Evolutionary conservation across 2,329 filamentous ascomycete species (phyloP).

Genomic region (Chaetomium globosum): DNA sequence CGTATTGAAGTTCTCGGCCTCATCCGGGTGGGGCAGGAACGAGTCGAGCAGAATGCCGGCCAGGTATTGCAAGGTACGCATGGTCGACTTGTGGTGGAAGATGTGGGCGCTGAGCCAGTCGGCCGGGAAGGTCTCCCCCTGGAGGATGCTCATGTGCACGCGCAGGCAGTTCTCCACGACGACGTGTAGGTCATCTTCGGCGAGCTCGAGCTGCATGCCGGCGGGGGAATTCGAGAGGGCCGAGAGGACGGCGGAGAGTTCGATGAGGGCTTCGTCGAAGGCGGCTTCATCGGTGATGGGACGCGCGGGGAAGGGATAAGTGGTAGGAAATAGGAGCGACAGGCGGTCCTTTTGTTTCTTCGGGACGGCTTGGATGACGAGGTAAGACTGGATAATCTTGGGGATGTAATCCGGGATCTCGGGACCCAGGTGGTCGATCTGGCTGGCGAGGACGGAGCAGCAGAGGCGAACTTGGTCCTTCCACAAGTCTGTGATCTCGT

Average conservation of each 20-base stretch:
- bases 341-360: slow-evolving; percentile 64
- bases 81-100: slow-evolving; percentile 86
- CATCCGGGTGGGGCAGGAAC: slow-evolving; percentile 85
- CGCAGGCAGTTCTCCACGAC: slow-evolving; percentile 79
- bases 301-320: slow-evolving; percentile 84
- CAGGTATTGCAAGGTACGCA: slow-evolving; percentile 82
- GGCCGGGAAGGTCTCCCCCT: slow-evolving; percentile 84
- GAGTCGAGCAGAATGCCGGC: slow-evolving; percentile 77
- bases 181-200: slow-evolving; percentile 71
- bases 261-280: slow-evolving; percentile 86
- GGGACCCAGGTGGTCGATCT: slow-evolving; percentile 74
- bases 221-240: slow-evolving; percentile 74
- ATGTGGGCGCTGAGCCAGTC: slow-evolving; percentile 93
- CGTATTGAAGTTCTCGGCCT: slow-evolving; percentile 88
- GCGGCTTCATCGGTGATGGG: slow-evolving; percentile 60
- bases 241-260: slow-evolving; percentile 84
- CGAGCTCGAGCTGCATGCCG: slow-evolving; percentile 74
- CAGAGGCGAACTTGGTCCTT: slow-evolving; percentile 90
- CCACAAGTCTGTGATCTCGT: slow-evolving; percentile 79
- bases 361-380: slow-evolving; percentile 66
- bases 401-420: slow-evolving; percentile 88
- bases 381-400: slow-evolving; percentile 87
- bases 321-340: slow-evolving; percentile 84
- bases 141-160: slow-evolving; percentile 85
- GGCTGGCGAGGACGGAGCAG: slow-evolving; percentile 87